These are phyloP conservation scores for Ampelomyces quisqualis DNA, from an alignment of 2,329 filamentous ascomycete genomes.

Conservation along the genomic window DNA sequence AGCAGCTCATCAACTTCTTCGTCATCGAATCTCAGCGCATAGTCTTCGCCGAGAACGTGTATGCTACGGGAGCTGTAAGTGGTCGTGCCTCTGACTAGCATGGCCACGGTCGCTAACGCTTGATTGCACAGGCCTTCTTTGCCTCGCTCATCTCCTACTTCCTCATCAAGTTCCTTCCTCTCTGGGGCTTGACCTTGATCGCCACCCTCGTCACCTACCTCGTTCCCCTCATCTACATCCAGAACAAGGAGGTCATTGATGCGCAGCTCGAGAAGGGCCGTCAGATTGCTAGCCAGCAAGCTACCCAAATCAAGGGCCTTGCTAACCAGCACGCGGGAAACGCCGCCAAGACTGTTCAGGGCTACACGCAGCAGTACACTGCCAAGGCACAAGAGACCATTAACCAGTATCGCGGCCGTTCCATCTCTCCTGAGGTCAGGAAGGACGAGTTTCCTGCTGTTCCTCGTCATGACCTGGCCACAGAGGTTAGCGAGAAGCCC, in stretches of 20 bases:
- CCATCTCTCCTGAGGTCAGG: constrained; percentile 41
- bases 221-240: constrained; percentile 62
- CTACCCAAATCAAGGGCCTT: constrained; percentile 60
- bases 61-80: constrained; percentile 60
- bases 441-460: constrained; percentile 23
- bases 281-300: constrained; percentile 58
- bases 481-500: constrained; percentile 16
- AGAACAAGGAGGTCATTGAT: constrained; percentile 66
- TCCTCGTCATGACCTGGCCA: constrained; percentile 16
- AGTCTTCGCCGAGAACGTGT: constrained; percentile 65
- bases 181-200: constrained; percentile 64
- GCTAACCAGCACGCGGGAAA: constrained; percentile 61
- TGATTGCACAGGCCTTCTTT: constrained; percentile 56
- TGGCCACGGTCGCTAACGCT: constrained; percentile 6
- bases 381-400: constrained; percentile 58
- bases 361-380: constrained; percentile 61
- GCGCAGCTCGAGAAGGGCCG: constrained; percentile 57
- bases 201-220: constrained; percentile 59
- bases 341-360: constrained; percentile 59
- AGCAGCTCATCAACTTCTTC: constrained; percentile 68
- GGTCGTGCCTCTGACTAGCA: neutral
- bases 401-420: constrained; percentile 43
- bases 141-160: constrained; percentile 62
- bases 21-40: constrained; percentile 68
- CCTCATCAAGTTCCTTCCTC: constrained; percentile 65